Evolutionary conservation across 2,329 filamentous ascomycete species (phyloP).

Genomic region (Aspergillus sp.): DNA sequence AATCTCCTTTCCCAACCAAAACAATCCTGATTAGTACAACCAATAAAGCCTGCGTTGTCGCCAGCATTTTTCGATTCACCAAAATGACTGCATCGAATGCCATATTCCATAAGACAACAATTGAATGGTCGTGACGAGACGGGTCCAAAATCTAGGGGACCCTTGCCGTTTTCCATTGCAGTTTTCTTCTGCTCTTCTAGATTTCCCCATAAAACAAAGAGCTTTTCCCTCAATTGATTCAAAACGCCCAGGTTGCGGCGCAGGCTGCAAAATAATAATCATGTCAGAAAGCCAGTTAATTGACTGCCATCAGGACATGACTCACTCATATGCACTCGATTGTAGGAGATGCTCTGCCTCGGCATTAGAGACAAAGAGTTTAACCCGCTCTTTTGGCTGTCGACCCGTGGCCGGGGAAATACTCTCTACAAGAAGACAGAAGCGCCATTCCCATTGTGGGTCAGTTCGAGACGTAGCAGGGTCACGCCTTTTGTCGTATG

Average conservation of each 20-base stretch:
- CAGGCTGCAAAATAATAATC: constrained; percentile 49
- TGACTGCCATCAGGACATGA: constrained; percentile 6
- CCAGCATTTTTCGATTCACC: constrained; percentile 34
- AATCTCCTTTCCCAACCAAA: constrained; percentile 63
- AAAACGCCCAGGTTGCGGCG: constrained; percentile 53
- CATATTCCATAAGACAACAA: constrained; percentile 73
- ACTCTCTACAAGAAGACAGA: constrained; percentile 76
- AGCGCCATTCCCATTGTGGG: constrained; percentile 75
- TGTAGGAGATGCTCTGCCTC: constrained; percentile 59
- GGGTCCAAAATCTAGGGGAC: constrained; percentile 18
- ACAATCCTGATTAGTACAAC: constrained; percentile 44
- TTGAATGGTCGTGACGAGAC: constrained; percentile 61
- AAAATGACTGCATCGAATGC: constrained; percentile 47
- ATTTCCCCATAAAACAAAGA: constrained; percentile 83
- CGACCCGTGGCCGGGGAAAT: constrained; percentile 43
- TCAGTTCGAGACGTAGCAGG: constrained; percentile 27
- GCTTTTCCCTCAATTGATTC: constrained; percentile 60
- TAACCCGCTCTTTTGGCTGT: constrained; percentile 54
- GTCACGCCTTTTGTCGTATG: constrained; percentile 6
- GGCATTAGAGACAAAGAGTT: constrained; percentile 65
- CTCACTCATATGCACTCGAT: constrained; percentile 57
- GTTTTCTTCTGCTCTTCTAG: constrained; percentile 67
- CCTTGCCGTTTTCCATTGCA: constrained; percentile 25
- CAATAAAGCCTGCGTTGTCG: constrained; percentile 33
- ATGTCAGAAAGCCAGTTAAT: constrained; percentile 4